Evolutionary conservation across 441 rosid species (phyloP), one percentile per base, ranked within the genome.

Genomic region (Adansonia grandidieri): DNA sequence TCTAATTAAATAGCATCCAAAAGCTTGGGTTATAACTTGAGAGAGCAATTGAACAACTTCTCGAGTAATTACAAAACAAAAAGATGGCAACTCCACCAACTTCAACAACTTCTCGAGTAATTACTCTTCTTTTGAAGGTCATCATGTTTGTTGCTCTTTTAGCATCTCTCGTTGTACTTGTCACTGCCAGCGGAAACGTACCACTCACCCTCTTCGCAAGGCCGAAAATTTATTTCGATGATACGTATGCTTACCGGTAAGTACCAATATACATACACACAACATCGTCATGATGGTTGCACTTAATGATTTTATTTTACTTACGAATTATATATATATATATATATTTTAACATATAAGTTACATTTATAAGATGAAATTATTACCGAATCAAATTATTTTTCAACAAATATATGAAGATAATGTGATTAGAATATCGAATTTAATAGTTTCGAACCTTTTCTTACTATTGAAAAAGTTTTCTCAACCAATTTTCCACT

Each of bases 241-340:
- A 91, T 74, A 40, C 87, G 37, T 85, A 85, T 72, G 76, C 87
- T 22, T 88, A 85, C 56, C 73, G 88, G 90, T 87, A 81, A 53
- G 4, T 74, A 58, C 1, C 63, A 10, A 37, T 15, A 24, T 1
- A 2, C 24, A 60, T 8, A 5, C 7, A 53, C 15, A 3, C 58
- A 28, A 28, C 32, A 28, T 28, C 32, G 32, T 28, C 32, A 28
- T 28, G 32, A 28, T 28, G 32, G 32, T 28, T 28, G 5, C 44
- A 40, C 44, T 4, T 13, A 13, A 51, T 13, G 17, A 51, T 3
- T 40, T 40, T 40, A 40, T 44, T 44, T 44, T 44, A 6, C 7
- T 5, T 0, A 6, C 7, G 7, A 8, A 44, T 6, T 28, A 28
- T 28, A 28, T 28, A 28, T 28, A 28, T 28, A 28, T 28, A 28